Evolutionary conservation across 805 yeast genomes (phyloP).

Genomic region (Hanseniaspora nectarophila): DNA sequence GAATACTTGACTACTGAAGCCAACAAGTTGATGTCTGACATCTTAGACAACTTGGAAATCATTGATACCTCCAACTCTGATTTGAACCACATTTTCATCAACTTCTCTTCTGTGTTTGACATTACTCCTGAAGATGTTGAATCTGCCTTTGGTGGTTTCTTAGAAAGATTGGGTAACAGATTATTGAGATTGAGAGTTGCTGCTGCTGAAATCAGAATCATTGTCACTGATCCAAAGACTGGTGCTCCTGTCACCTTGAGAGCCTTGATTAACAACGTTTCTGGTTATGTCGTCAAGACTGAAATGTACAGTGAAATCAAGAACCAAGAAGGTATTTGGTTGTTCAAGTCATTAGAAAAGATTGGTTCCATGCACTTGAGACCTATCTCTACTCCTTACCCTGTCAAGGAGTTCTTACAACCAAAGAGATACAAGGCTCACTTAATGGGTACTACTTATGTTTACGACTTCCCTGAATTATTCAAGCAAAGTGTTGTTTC

Average conservation of each 20-base stretch:
- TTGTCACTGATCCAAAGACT: conserved; percentile 77
- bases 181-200: conserved; percentile 94
- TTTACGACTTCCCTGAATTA: conserved; percentile 96
- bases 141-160: conserved; percentile 93
- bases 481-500: conserved; percentile 84
- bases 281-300: conserved; percentile 93
- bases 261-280: conserved; percentile 90
- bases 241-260: conserved; percentile 91
- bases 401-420: conserved; percentile 95
- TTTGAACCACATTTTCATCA: conserved; percentile 91
- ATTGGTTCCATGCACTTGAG: conserved; percentile 97
- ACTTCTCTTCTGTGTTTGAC: conserved; percentile 90
- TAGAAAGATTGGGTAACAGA: conserved; percentile 94
- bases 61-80: conserved; percentile 92
- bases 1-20: conserved; percentile 95
- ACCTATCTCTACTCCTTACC: conserved; percentile 89
- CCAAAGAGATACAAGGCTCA: conserved; percentile 98
- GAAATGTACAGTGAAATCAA: conserved; percentile 90
- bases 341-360: conserved; percentile 84
- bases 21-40: conserved; percentile 88
- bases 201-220: conserved; percentile 93
- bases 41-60: conserved; percentile 86
- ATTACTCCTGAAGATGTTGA: conserved; percentile 92
- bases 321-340: conserved; percentile 90
- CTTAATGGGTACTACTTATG: conserved; percentile 94